phyloP scores from a whole-genome alignment of 2,329 filamentous ascomycete species.

The Colletotrichum abscissum region DNA sequence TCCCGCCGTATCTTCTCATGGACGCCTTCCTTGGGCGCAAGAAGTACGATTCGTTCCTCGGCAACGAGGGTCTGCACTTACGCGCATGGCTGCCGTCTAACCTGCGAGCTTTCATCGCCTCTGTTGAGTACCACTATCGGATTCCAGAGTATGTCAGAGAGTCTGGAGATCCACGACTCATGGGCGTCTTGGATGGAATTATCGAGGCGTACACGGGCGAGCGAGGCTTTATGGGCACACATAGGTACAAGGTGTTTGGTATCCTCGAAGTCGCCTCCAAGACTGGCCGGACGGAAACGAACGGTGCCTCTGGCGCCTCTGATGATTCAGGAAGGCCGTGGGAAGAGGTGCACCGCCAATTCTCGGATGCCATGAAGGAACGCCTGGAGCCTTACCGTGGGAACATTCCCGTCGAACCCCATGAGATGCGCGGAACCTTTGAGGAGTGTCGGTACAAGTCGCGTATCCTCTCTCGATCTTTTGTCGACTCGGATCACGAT shows the following conservation, averaged over 20 bases:
- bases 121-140: slow-evolving; percentile 65
- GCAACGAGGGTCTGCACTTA: slow-evolving; percentile 62
- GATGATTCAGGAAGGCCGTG: slow-evolving; percentile 56
- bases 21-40: slow-evolving; percentile 65
- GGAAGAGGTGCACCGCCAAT: slow-evolving; percentile 62
- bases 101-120: slow-evolving; percentile 64
- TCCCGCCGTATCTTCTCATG: slow-evolving; percentile 65
- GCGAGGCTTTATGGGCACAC: slow-evolving; percentile 66
- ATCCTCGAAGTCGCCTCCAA: slow-evolving; percentile 65
- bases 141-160: slow-evolving; percentile 64
- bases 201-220: slow-evolving; percentile 67
- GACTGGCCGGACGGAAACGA: slow-evolving; percentile 63
- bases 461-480: slow-evolving; percentile 55
- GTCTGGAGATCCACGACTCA: slow-evolving; percentile 60
- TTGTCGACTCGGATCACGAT: slow-evolving; percentile 57
- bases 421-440: slow-evolving; percentile 66
- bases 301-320: slow-evolving; percentile 59
- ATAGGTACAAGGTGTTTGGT: slow-evolving; percentile 68
- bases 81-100: slow-evolving; percentile 66
- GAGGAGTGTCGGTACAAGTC: slow-evolving; percentile 64
- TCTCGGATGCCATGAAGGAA: slow-evolving; percentile 66
- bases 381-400: slow-evolving; percentile 62
- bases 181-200: slow-evolving; percentile 65
- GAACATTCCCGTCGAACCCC: slow-evolving; percentile 57
- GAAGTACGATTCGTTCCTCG: slow-evolving; percentile 63